A percentile compares a stretch with the other conserved stretches of the same genome.
phyloP scores from a whole-genome alignment of 202 grass and related monocot genomes.

The Carex sylvatica region DNA sequence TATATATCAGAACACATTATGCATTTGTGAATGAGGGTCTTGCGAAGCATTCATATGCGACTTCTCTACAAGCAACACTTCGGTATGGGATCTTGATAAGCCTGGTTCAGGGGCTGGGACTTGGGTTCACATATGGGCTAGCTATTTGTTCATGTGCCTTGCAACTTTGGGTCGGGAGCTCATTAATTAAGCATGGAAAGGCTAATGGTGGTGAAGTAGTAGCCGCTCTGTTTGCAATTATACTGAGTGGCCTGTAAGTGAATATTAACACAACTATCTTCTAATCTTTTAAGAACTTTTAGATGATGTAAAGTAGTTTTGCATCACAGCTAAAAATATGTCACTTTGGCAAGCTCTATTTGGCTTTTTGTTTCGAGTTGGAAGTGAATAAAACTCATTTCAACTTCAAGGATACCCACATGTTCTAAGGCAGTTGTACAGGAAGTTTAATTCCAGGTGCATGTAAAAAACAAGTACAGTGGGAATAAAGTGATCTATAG shows the following conservation, averaged over 20 bases:
- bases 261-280: background rate
- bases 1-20: constrained; percentile 84
- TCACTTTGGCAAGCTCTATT: background rate
- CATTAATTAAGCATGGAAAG: constrained; percentile 62
- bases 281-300: background rate
- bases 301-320: background rate
- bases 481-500: background rate
- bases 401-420: background rate
- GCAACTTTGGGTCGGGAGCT: constrained; percentile 93
- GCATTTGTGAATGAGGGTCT: constrained; percentile 94
- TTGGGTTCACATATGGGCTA: constrained; percentile 97
- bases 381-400: background rate
- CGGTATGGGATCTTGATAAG: constrained; percentile 96
- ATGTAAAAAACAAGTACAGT: background rate
- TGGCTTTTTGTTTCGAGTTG: background rate
- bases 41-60: constrained; percentile 97
- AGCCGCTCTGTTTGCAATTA: constrained; percentile 76
- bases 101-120: constrained; percentile 93
- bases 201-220: constrained; percentile 93
- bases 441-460: background rate
- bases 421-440: background rate
- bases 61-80: constrained; percentile 91
- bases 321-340: background rate
- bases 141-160: constrained; percentile 98
- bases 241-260: constrained; percentile 92